Evolutionary conservation across 768 basidiomycete species (phyloP), one percentile per base, ranked within the genome.

Genomic region (Boletus coccyginus): DNA sequence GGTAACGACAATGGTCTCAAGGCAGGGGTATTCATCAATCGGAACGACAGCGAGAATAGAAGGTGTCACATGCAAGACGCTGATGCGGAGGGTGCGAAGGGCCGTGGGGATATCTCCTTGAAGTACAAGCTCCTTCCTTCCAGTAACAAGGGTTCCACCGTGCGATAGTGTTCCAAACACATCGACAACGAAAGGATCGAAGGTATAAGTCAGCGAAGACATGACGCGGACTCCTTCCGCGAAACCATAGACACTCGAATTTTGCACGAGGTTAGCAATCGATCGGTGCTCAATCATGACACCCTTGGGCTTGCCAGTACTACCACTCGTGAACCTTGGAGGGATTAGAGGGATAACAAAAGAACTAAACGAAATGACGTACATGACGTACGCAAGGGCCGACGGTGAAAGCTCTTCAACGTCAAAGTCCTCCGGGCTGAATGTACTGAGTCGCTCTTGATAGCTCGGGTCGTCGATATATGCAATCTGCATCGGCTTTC

Each of bases 41-140:
- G 67, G 66, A 7, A 73, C 61, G n/a, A 71, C 58, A 8, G 63
- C 60, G 8, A 68, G 64, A 24, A 72, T 65, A 33, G 66, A 71
- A 8, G 71, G 71, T 5, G 71, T 72, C 19, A 71, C 64, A 24
- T 65, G 65, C 46, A 73, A 58, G 46, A 67, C 61, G 14, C 45
- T 56, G 47, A 70, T 60, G 29, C 53, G 61, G 40, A 73, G 70
- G 12, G 59, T 59, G 31, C 65, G 62, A 31, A 73, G 55, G 38
- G 65, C 67, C 45, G 61, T 63, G 10, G 66, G 24, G 17, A 73
- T 66, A 31, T 73, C 67, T 32, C 67, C 66, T n/a, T n/a, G n/a
- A 8, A 73, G 72, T n/a, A 73, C 64, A 3, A 67, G 58, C 40
- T 66, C 68, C 62, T 65, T 65, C 52, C 35, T 58, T 31, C 63